phyloP scores from a whole-genome alignment of 2,329 filamentous ascomycete species.

The Sclerotinia trifoliorum region DNA sequence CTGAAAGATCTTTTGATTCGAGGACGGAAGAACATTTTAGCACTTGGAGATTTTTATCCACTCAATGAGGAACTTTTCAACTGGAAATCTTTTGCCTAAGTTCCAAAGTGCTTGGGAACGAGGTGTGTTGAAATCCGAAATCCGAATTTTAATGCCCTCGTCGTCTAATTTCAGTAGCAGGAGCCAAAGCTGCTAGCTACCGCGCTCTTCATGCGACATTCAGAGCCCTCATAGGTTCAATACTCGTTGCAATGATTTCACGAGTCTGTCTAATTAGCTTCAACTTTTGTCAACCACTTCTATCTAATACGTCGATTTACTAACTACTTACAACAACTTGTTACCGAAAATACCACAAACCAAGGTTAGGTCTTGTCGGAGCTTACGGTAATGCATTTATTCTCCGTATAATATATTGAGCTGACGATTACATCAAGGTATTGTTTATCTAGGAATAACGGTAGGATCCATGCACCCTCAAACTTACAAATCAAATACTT shows the following conservation, averaged over 20 bases:
- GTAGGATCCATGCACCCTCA: conserved; percentile 11
- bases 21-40: conserved; percentile 39
- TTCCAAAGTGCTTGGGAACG: not conserved
- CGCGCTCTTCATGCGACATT: not conserved
- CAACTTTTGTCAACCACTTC: conserved; percentile 29
- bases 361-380: conserved; percentile 29
- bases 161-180: not conserved
- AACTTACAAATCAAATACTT: not conserved
- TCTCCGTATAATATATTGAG: conserved; percentile 11
- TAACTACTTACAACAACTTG: conserved; percentile 31
- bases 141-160: not conserved
- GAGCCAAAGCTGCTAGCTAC: not conserved
- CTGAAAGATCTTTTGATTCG: conserved; percentile 40
- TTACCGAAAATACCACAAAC: conserved; percentile 2
- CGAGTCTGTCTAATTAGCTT: conserved; percentile 28
- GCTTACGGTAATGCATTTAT: conserved; percentile 22
- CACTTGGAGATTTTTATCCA: conserved; percentile 37
- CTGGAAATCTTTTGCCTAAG: not conserved
- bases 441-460: conserved; percentile 12
- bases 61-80: conserved; percentile 28
- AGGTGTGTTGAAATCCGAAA: not conserved
- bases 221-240: not conserved
- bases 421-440: conserved; percentile 1
- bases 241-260: not conserved
- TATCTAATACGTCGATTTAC: conserved; percentile 23